Percentiles rank a stretch among this genome's conserved stretches.
Evolutionary conservation across 306 rosid species (phyloP).

Genomic region (Mimosa bimucronata): DNA sequence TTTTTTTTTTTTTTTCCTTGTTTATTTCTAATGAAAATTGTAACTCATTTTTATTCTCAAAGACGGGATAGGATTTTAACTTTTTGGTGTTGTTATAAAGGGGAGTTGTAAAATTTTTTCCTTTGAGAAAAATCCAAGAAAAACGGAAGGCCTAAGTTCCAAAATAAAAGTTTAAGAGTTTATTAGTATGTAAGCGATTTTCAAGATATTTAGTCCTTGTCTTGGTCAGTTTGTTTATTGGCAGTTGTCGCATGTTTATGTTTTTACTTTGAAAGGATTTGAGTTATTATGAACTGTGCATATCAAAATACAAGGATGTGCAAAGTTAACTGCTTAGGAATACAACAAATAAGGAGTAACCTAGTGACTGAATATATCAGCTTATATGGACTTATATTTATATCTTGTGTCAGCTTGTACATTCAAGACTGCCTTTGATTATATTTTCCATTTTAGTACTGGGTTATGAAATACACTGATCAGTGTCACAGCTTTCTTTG

Average conservation of each 20-base stretch:
- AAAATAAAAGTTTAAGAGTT: conserved; percentile 10
- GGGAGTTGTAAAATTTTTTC: neutral
- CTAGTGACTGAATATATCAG: conserved; percentile 4
- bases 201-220: neutral
- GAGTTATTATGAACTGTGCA: conserved; percentile 9
- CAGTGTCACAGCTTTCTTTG: neutral
- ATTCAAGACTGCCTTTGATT: neutral
- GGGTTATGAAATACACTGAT: neutral
- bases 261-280: conserved; percentile 5
- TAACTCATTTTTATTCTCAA: neutral
- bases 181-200: neutral
- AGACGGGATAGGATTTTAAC: neutral
- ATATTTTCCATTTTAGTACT: conserved; percentile 8
- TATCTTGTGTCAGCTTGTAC: neutral
- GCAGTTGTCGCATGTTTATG: neutral
- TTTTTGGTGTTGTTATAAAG: neutral
- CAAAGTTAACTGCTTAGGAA: neutral
- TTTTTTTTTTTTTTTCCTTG: neutral
- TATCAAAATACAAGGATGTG: neutral
- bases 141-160: neutral
- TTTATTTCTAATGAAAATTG: neutral
- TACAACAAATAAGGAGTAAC: neutral
- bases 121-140: neutral
- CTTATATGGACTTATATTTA: neutral
- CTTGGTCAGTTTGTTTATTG: neutral